Evolutionary conservation across 805 yeast genomes (phyloP), one percentile per base, ranked within the genome.

Genomic region (Saccharomycopsis olivae): DNA sequence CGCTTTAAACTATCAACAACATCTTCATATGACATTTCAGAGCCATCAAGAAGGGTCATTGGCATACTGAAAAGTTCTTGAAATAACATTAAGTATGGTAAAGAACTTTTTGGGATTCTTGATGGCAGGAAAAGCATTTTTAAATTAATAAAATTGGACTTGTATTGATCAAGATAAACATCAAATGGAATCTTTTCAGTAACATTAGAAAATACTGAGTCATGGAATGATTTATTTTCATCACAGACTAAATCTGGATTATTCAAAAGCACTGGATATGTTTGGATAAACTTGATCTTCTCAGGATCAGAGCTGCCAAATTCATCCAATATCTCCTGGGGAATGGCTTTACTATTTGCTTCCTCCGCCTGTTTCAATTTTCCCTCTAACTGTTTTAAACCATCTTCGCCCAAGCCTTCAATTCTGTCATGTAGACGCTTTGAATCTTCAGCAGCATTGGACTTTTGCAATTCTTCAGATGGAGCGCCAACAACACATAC

Each of bases 221-320:
- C 37, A 18, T 52, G 52, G 5, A 49, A 40, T 28, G 49, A 49
- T 23, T 62, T 49, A 1, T 45, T 34, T 32, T 40, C 28, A 11
- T 21, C 31, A 8, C 29, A 28, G 20, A 29, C 10, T 9, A 38
- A 36, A 2, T 33, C 40, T 27, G 41, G 41, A 19, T 32, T 19
- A 8, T 6, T 80, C 6, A 75, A 74, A 5, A 71, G 70, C 32
- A 82, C 76, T 1, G 92, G 71, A 9, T 64, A 59, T 0, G 95
- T 78, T 20, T 71, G 51, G 46, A 86, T 83, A 52, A 92, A 86
- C 5, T 69, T 60, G 36, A 92, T 85, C 34, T 69, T 71, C 1
- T 79, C 64, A 0, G 92, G 87, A 53, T 86, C 84, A 3, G 94
- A 88, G 18, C 71, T 69, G 3, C 72, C 71, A 58, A 86, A 87